Conservation (phyloP, 352 stramenopile species). For the Elongisporangium undulatum region DNA sequence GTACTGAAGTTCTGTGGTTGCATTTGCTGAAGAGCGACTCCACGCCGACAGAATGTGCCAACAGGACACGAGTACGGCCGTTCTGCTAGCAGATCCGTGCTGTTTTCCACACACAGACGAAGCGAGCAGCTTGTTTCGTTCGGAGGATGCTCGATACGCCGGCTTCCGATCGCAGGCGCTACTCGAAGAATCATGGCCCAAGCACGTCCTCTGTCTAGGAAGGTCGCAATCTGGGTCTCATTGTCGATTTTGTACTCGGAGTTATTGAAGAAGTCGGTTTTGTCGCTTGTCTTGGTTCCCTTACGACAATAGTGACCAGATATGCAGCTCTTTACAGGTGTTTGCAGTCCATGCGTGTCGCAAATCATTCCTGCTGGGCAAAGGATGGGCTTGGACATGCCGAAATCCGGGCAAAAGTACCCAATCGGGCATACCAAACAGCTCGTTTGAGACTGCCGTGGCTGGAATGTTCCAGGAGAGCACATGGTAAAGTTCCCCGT, state of each 20-base stretch:
- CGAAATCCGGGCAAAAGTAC: slow-evolving; percentile 92
- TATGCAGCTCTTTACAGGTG: slow-evolving; percentile 82
- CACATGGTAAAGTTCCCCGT: slow-evolving; percentile 94
- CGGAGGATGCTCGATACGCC: slow-evolving; percentile 60
- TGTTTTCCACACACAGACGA: slow-evolving; percentile 47
- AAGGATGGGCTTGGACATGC: slow-evolving; percentile 84
- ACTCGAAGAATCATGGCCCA: slow-evolving; percentile 48
- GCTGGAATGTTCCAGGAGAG: slow-evolving; percentile 91
- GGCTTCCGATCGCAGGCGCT: slow-evolving; percentile 45
- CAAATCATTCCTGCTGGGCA: slow-evolving; percentile 94
- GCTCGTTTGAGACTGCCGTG: slow-evolving; percentile 56
- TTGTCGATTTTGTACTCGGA: slow-evolving; percentile 50
- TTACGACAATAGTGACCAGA: slow-evolving; percentile 91
- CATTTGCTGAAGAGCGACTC: slow-evolving; percentile 62
- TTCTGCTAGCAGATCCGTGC: slow-evolving; percentile 65
- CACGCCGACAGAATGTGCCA: slow-evolving; percentile 90
- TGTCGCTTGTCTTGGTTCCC: slow-evolving; percentile 89
- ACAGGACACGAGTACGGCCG: slow-evolving; percentile 93
- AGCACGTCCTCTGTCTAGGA: slow-evolving; percentile 35
- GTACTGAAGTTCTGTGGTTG: slow-evolving; percentile 89
- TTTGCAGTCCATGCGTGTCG: slow-evolving; percentile 79
- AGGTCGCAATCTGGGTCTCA: slow-evolving; percentile 61
- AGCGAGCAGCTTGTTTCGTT: slow-evolving; percentile 38
- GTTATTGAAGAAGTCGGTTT: slow-evolving; percentile 57
- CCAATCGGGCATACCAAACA: slow-evolving; percentile 94